Base-by-base conservation (phyloP, 164 flowering plant genomes). In the Tinospora cordifolia region DNA sequence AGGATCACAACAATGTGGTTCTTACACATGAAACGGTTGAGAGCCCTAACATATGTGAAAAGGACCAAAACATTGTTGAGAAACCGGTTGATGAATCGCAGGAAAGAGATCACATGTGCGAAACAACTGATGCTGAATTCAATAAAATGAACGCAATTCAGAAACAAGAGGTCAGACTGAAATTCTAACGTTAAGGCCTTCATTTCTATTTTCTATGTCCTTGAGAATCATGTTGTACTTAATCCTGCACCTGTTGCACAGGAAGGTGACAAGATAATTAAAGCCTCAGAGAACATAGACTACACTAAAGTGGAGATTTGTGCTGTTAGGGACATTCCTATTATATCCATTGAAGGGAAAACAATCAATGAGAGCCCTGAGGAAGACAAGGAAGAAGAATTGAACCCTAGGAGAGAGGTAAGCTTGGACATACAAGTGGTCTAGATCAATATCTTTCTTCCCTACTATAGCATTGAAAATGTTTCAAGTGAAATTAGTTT, bases 91-190 rank as follows among this genome's bases (percentile, higher is more conserved):
- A 34, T 13, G 46, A 66, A 58, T 24, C 22, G 68, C 60, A 26
- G 36, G 44, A 38, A 41, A 27, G 26, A 66, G 25, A 66, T 58
- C 65, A 40, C 44, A 41, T 12, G 46, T 27, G 38, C 24, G 41
- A 58, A 26, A 65, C 44, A 57, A 30, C 22, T 27, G 64, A 44
- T 58, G 69, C 39, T 25, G 51, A 22, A 22, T 14, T 57, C 51
- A 38, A 21, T 14, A 58, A 34, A 14, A n/a, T 36, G 6, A 44
- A 3, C 17, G 57, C 15, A 41, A 67, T 44, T 38, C 36, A 40
- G 34, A 66, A 67, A 39, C 38, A 67, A 66, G 27, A 72, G 70
- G 75, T 72, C 66, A 13, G 40, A 40, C 25, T 59, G 59, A 34
- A 66, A 21, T 36, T 57, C n/a, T 30, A 66, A 14, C n/a, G n/a